Base-by-base conservation (phyloP, 768 basidiomycete species). In the Erythrobasidium yunnanense region DNA sequence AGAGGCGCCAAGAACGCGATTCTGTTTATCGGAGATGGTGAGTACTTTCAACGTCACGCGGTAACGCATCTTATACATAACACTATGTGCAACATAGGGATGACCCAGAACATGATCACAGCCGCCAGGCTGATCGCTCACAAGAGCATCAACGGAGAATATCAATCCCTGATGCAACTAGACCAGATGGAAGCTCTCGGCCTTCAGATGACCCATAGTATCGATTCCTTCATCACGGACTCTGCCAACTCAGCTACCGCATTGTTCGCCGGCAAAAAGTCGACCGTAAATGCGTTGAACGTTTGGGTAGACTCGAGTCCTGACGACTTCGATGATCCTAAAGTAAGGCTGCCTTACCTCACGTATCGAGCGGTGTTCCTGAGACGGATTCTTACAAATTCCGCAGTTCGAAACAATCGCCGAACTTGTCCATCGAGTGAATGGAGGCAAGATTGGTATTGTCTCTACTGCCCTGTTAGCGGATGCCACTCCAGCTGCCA, bases 241-340 rank as follows among this genome's bases (percentile, higher is more conserved):
- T 76, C 76, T 4, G 78, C 78, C 71, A 78, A 78, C 72, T 76
- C 74, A 1, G 78, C 78, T 2, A 76, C 77, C 1, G 75, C 78
- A 0, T 71, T 78, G 15, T 75, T 74, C 68, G 68, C 76, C 1
- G 77, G 77, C 30, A 70, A 74, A 63, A 76, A 76, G 66, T 51
- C 73, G 34, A 77, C 77, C 33, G 77, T 78, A 25, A 78, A 78
- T 66, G 77, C 75, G 29, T 68, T 77, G 17, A 75, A 75, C 60
- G 75, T 73, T 17, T 78, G 76, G 70, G 71, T 71, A 7, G 76
- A 75, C 55, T 70, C 66, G 18, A 76, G 75, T 20, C 71, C 71
- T 2, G 65, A 71, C 25, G 66, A 70, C 13, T 74, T 68, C 68
- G 72, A 70, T 57, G 73, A 77, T 57, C 75, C 77, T 32, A 73